Evolutionary conservation across 2,329 filamentous ascomycete genomes (phyloP).

Genomic region (Pyricularia sp.): DNA sequence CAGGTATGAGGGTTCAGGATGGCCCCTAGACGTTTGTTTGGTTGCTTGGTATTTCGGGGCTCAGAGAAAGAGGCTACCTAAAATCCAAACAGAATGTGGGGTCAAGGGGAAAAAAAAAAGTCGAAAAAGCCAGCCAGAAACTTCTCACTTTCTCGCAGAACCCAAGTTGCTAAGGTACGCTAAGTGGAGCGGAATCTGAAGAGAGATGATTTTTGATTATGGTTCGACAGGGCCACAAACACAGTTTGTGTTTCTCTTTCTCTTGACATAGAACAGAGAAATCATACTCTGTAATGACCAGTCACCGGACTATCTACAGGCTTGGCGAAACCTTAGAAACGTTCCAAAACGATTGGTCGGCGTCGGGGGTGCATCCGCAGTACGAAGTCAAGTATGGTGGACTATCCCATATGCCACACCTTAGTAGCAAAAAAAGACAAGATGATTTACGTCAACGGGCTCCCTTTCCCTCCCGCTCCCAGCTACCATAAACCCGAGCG

Average conservation of each 20-base stretch:
- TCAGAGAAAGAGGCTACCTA: neutral
- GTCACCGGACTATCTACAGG: neutral
- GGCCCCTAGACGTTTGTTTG: too few relatives aligned
- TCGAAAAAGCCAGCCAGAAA: neutral
- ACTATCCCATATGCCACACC: neutral
- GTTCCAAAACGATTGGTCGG: neutral
- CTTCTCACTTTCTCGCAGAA: neutral
- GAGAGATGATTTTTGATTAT: neutral
- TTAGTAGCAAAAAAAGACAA: neutral
- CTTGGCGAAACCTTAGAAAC: neutral
- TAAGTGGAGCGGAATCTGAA: too few relatives aligned
- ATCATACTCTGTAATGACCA: neutral
- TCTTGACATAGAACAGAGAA: neutral
- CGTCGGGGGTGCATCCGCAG: neutral
- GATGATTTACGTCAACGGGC: neutral
- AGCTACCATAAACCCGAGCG: neutral
- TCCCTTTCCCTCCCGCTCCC: neutral
- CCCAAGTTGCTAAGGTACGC: neutral
- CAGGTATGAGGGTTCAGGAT: too few relatives aligned
- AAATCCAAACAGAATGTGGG: neutral
- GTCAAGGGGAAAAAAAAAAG: conserved; percentile 8
- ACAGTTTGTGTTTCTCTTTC: neutral
- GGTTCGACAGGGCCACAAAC: neutral
- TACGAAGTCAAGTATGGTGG: neutral
- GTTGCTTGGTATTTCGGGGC: neutral